phyloP scores from a whole-genome alignment of 768 basidiomycete genomes.

The Sarcodon aspratus region DNA sequence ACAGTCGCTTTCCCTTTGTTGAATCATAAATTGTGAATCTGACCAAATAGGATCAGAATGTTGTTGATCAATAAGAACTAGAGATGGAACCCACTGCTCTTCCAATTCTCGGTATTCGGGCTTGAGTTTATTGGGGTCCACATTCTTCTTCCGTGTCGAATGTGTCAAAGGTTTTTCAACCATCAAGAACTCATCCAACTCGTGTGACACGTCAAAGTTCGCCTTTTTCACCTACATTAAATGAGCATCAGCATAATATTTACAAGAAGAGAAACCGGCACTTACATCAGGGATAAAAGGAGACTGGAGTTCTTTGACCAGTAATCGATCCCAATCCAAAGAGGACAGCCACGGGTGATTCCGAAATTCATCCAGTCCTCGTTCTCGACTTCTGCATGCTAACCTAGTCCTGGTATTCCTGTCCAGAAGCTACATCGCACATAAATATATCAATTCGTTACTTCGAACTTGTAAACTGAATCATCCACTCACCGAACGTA shows the following conservation, averaged over 20 bases:
- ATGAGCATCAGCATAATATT: neutral
- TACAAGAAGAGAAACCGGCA: slow-evolving; percentile 9
- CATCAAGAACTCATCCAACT: slow-evolving; percentile 93
- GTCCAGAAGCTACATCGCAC: slow-evolving; percentile 60
- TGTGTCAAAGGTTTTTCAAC: slow-evolving; percentile 92
- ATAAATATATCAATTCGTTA: neutral
- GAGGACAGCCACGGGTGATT: slow-evolving; percentile 75
- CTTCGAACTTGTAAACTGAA: neutral
- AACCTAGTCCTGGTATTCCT: slow-evolving; percentile 69
- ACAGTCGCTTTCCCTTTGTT: slow-evolving; percentile 53
- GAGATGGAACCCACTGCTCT: slow-evolving; percentile 56
- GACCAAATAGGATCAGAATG: neutral
- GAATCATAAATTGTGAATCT: slow-evolving; percentile 92
- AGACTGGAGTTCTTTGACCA: slow-evolving; percentile 58
- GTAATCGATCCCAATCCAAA: slow-evolving; percentile 74
- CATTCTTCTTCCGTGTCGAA: slow-evolving; percentile 83
- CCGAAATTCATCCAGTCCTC: slow-evolving; percentile 71
- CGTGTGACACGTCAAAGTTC: slow-evolving; percentile 97
- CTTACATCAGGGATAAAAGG: slow-evolving; percentile 90
- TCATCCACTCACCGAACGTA: slow-evolving; percentile 46
- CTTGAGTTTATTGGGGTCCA: slow-evolving; percentile 79
- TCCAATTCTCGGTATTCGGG: slow-evolving; percentile 88
- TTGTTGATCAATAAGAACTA: too few relatives aligned
- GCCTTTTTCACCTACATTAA: slow-evolving; percentile 73
- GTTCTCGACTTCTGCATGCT: slow-evolving; percentile 62